phyloP scores from a whole-genome alignment of 2,329 filamentous ascomycete genomes.

The Thelonectria rubi region DNA sequence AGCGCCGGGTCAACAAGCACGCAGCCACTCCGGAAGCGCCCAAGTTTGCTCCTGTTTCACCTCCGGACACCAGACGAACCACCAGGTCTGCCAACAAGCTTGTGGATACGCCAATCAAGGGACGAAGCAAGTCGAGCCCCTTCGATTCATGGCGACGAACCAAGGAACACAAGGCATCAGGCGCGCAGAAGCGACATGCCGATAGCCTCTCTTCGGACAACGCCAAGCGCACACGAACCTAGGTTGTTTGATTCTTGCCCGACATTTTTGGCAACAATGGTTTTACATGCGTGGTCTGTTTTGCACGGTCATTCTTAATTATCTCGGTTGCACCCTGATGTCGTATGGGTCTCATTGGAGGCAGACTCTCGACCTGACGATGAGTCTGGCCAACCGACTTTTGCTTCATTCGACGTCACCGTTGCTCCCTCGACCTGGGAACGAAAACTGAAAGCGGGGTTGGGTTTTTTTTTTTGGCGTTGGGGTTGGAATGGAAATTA shows the following conservation, averaged over 20 bases:
- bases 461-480: slow-evolving; percentile 38
- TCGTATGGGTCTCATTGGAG: neutral
- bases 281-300: slow-evolving; percentile 2
- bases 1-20: slow-evolving; percentile 38
- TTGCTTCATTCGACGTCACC: slow-evolving; percentile 29
- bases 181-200: slow-evolving; percentile 55
- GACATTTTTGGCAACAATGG: slow-evolving; percentile 1
- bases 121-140: slow-evolving; percentile 57
- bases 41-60: slow-evolving; percentile 66
- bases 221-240: slow-evolving; percentile 51
- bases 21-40: slow-evolving; percentile 63
- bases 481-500: slow-evolving; percentile 31
- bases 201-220: slow-evolving; percentile 44
- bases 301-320: slow-evolving; percentile 20
- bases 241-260: slow-evolving; percentile 16
- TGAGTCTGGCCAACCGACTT: slow-evolving; percentile 10
- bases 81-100: slow-evolving; percentile 66
- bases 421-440: slow-evolving; percentile 23
- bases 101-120: slow-evolving; percentile 54
- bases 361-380: slow-evolving; percentile 5
- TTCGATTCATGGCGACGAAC: slow-evolving; percentile 76
- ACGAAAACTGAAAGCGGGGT: slow-evolving; percentile 29
- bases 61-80: slow-evolving; percentile 68
- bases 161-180: slow-evolving; percentile 63
- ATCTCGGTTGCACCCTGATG: slow-evolving; percentile 16